Evolutionary conservation across 495 filamentous ascomycete species (phyloP).

Genomic region (Thermothielavioides terrestris): DNA sequence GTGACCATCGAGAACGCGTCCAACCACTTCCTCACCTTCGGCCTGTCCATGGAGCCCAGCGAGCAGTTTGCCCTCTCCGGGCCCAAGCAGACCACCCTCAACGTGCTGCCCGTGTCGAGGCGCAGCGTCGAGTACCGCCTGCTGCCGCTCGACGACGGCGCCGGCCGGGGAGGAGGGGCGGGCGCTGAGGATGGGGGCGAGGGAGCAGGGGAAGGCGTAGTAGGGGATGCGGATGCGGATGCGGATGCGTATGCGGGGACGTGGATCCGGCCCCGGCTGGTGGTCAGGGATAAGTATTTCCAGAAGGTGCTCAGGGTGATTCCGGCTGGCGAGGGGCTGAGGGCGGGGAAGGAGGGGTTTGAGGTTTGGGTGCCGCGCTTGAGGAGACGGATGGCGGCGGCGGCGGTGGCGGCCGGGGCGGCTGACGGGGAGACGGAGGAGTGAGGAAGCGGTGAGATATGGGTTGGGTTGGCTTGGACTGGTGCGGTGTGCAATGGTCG

Average conservation of each 20-base stretch:
- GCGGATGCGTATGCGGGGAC: conserved; percentile 37
- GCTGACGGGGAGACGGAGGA: not conserved
- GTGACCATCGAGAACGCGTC: conserved; percentile 92
- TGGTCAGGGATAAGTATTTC: conserved; percentile 81
- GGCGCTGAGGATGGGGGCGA: not conserved
- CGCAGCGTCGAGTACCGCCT: conserved; percentile 61
- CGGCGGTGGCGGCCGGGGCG: not conserved
- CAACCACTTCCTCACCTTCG: conserved; percentile 87
- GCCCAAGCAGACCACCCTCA: conserved; percentile 64
- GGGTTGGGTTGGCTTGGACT: too few species aligned
- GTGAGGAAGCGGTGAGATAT: not conserved
- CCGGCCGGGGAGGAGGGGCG: not conserved
- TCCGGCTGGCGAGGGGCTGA: conserved; percentile 58
- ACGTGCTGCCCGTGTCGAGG: conserved; percentile 71
- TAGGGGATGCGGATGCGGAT: not conserved
- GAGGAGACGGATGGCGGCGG: conserved; percentile 24
- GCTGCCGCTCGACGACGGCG: conserved; percentile 37
- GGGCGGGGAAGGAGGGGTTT: conserved; percentile 62
- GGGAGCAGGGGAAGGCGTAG: not conserved
- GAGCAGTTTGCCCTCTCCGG: conserved; percentile 93
- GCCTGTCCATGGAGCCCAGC: conserved; percentile 79
- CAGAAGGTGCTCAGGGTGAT: conserved; percentile 73
- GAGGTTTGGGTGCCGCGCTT: conserved; percentile 50
- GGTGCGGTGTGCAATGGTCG: too few species aligned
- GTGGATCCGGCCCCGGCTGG: conserved; percentile 64